Evolutionary conservation across 495 filamentous ascomycete species (phyloP).

Genomic region (Neurospora discreta): DNA sequence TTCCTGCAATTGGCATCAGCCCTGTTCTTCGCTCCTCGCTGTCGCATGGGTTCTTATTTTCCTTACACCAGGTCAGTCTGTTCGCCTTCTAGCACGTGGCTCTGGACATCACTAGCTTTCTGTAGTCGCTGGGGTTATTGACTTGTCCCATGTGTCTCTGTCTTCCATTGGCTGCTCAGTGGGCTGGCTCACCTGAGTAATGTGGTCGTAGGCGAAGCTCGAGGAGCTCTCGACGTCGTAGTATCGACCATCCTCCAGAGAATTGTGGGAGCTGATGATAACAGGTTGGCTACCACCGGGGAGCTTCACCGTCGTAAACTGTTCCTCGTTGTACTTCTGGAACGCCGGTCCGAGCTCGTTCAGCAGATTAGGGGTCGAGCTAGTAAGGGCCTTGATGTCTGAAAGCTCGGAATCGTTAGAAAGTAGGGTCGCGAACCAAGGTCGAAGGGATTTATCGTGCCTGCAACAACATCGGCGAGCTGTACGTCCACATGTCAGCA

Average conservation of each 20-base stretch:
- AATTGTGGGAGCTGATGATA: constrained; percentile 76
- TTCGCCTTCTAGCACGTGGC: constrained; percentile 66
- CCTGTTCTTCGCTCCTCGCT: not conserved
- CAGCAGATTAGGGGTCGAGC: constrained; percentile 55
- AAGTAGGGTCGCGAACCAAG: not conserved
- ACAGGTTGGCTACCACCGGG: constrained; percentile 77
- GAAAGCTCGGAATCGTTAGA: constrained; percentile 6
- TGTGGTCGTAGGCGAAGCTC: constrained; percentile 81
- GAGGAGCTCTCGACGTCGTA: constrained; percentile 78
- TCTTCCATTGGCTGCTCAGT: not conserved
- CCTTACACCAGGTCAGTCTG: constrained; percentile 71
- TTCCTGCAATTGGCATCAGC: constrained; percentile 37
- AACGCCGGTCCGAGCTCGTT: constrained; percentile 70
- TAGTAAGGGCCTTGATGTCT: constrained; percentile 85
- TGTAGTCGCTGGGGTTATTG: constrained; percentile 21
- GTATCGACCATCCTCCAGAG: constrained; percentile 66
- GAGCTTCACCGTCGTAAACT: constrained; percentile 78
- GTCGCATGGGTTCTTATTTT: not conserved
- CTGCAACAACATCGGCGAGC: constrained; percentile 84
- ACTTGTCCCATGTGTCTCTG: not conserved
- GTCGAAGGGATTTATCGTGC: constrained; percentile 30
- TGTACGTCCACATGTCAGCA: constrained; percentile 25
- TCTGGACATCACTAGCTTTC: constrained; percentile 76
- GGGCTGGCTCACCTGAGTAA: constrained; percentile 48
- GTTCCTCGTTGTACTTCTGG: constrained; percentile 91